Evolutionary conservation across 352 stramenopile genomes (phyloP).

Genomic region (Pythium sp.): DNA sequence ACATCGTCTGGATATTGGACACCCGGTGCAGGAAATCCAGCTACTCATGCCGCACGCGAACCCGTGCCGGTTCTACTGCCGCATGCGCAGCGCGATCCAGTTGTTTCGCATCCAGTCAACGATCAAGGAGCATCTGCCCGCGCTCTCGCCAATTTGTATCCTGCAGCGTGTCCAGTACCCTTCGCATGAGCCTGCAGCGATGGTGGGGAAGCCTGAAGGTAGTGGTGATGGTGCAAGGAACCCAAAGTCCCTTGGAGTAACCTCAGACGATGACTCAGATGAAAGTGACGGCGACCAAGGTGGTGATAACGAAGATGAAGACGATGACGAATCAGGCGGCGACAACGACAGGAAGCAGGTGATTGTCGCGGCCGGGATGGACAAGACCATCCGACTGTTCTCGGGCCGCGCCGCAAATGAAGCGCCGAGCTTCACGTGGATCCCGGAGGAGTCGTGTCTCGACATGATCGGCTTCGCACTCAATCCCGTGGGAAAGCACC

Average conservation of each 20-base stretch:
- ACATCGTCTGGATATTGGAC: conserved; percentile 55
- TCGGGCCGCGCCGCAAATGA: conserved; percentile 43
- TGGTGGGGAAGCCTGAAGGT: neutral
- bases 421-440: conserved; percentile 66
- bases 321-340: conserved; percentile 15
- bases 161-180: conserved; percentile 49
- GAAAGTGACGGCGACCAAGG: conserved; percentile 13
- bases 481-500: conserved; percentile 39
- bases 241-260: neutral
- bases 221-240: neutral
- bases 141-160: conserved; percentile 51
- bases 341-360: conserved; percentile 28
- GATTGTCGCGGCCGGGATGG: conserved; percentile 55
- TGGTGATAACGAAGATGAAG: conserved; percentile 8
- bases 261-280: neutral
- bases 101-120: conserved; percentile 67
- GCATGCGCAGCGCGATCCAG: conserved; percentile 48
- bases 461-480: conserved; percentile 63
- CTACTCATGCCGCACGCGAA: conserved; percentile 35
- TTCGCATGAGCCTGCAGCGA: neutral
- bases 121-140: conserved; percentile 63
- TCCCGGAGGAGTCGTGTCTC: conserved; percentile 56
- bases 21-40: conserved; percentile 41
- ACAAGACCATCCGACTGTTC: conserved; percentile 70
- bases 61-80: conserved; percentile 57